These are phyloP conservation scores for Akanthomyces uredinophilus DNA, from an alignment of 2,329 filamentous ascomycete species.

Conservation along the genomic window DNA sequence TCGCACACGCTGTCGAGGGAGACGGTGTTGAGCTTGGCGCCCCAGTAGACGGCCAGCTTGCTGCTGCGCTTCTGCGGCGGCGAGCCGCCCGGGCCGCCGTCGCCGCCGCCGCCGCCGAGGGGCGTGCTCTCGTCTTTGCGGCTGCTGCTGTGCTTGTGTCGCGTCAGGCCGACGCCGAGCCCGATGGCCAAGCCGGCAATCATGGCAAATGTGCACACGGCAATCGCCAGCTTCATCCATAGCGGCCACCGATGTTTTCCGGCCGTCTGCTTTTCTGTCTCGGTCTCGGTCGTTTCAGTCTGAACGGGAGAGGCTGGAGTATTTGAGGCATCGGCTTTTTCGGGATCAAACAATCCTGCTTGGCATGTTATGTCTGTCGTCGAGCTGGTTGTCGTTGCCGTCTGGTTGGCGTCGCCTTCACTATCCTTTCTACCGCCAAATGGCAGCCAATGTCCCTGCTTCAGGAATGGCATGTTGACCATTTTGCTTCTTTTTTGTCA, in stretches of 20 bases:
- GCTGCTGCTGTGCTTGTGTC: background rate
- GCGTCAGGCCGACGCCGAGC: conserved; percentile 5
- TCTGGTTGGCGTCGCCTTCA: background rate
- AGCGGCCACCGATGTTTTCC: background rate
- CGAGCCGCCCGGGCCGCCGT: background rate
- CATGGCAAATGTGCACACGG: background rate
- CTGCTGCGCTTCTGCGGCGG: conserved; percentile 1
- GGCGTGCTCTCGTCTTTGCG: background rate
- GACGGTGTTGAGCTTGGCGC: conserved; percentile 16
- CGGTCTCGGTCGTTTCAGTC: background rate
- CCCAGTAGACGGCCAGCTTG: conserved; percentile 21
- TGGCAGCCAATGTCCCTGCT: background rate
- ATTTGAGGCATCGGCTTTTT: background rate
- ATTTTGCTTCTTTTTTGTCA: background rate
- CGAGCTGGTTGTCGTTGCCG: background rate
- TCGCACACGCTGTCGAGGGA: conserved; percentile 18
- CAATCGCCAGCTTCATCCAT: background rate
- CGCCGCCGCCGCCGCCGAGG: background rate
- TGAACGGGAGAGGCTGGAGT: background rate
- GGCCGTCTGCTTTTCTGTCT: background rate
- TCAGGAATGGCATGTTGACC: background rate
- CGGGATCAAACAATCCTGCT: background rate
- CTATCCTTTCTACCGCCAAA: background rate
- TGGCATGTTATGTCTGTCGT: background rate
- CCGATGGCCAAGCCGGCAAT: background rate